Evolutionary conservation across 2,329 filamentous ascomycete genomes (phyloP).

Genomic region (Colletotrichum graminicola): DNA sequence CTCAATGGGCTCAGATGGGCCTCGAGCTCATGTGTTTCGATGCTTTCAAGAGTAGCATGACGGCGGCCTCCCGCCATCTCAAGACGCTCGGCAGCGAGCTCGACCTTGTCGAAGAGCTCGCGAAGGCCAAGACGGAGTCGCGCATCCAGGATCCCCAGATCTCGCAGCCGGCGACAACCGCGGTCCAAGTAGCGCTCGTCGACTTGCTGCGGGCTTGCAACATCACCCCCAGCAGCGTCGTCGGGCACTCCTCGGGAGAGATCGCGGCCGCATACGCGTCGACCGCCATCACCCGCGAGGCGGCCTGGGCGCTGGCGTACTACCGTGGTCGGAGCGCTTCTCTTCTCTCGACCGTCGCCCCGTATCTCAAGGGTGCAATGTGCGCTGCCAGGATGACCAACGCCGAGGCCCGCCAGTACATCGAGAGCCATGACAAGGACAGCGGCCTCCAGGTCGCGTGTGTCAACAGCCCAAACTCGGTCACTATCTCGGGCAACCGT

Average conservation of each 20-base stretch:
- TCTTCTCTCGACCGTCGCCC: constrained; percentile 46
- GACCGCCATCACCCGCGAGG: constrained; percentile 51
- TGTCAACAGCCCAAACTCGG: constrained; percentile 58
- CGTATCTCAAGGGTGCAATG: constrained; percentile 55
- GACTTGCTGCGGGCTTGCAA: constrained; percentile 53
- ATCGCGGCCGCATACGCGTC: constrained; percentile 60
- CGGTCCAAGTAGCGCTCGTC: constrained; percentile 57
- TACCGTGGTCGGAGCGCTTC: constrained; percentile 54
- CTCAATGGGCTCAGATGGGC: constrained; percentile 59
- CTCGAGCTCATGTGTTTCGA: constrained; percentile 56
- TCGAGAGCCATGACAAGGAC: constrained; percentile 40
- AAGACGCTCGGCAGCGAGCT: constrained; percentile 50
- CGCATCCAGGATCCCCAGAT: constrained; percentile 52
- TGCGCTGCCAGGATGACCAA: constrained; percentile 55
- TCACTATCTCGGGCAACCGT: constrained; percentile 58
- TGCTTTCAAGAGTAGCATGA: constrained; percentile 56
- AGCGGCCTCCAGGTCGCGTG: constrained; percentile 55
- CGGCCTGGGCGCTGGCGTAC: constrained; percentile 58
- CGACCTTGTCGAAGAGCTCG: constrained; percentile 53
- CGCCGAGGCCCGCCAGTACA: constrained; percentile 47
- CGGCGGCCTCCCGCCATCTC: constrained; percentile 50
- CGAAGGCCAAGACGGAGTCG: constrained; percentile 45
- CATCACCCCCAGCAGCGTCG: constrained; percentile 51
- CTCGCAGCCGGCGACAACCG: constrained; percentile 57
- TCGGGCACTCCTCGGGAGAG: constrained; percentile 62